These are phyloP conservation scores for Globisporangium sylvaticum DNA, from an alignment of 352 stramenopile species.

Conservation along the genomic window DNA sequence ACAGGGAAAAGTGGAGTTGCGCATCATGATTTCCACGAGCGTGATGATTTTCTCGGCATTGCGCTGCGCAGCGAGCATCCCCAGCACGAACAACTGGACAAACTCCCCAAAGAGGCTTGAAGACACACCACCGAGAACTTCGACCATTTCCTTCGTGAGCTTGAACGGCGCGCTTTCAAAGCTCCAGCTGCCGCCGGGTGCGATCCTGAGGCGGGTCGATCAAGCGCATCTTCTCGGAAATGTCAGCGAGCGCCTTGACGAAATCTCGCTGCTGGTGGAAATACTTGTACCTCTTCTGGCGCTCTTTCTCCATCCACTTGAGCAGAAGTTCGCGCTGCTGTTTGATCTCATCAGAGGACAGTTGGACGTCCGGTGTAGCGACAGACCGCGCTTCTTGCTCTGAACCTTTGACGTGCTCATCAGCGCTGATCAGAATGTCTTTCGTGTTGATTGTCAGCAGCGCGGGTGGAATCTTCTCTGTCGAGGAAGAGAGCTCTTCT, in stretches of 20 bases:
- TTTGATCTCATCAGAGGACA: conserved; percentile 16
- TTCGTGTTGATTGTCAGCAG: conserved; percentile 7
- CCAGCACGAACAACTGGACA: conserved; percentile 53
- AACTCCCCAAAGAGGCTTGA: conserved; percentile 69
- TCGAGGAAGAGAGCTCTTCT: conserved; percentile 3
- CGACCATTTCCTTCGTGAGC: conserved; percentile 92
- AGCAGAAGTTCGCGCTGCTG: conserved; percentile 52
- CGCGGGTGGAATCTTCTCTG: background rate
- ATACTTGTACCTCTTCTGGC: conserved; percentile 75
- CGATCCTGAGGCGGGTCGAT: conserved; percentile 72
- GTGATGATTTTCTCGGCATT: conserved; percentile 62
- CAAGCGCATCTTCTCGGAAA: conserved; percentile 67
- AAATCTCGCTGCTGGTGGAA: conserved; percentile 81
- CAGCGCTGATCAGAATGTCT: background rate
- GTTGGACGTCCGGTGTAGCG: background rate
- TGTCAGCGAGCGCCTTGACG: conserved; percentile 58
- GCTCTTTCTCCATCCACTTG: conserved; percentile 76
- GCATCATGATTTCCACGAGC: conserved; percentile 82
- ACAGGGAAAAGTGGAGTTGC: conserved; percentile 75
- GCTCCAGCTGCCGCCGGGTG: conserved; percentile 90
- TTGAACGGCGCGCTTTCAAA: conserved; percentile 95
- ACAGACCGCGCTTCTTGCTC: background rate
- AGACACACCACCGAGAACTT: conserved; percentile 79
- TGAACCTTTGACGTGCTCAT: background rate
- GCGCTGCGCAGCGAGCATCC: conserved; percentile 48